Base-by-base conservation (phyloP, 2,329 filamentous ascomycete species). In the Penicillium digitatum region DNA sequence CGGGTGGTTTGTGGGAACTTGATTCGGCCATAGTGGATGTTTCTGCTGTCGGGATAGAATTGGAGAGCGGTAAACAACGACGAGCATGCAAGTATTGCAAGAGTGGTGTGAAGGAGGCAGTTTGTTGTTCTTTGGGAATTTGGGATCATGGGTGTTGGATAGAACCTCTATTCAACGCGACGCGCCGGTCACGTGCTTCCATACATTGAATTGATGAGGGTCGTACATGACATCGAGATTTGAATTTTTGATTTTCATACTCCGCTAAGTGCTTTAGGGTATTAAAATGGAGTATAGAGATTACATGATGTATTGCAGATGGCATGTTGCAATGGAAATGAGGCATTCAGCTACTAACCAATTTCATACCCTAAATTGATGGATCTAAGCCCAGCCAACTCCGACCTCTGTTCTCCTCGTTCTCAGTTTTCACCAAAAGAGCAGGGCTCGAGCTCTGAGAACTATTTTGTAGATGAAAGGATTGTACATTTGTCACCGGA, bases 111-210 rank as follows among this genome's bases (percentile, higher is more conserved):
- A 9, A 51, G 16, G 43, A 20, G 22, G 16, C 45, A 48, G 39
- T 44, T 48, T 45, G 48, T 35, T 22, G 48, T 55, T 56, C 49
- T 50, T 48, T 40, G 44, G 55, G 56, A 48, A 61, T 55, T 48
- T 56, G 54, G 54, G 54, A 29, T 32, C n/a, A 40, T 37, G 39
- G n/a, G 20, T 34, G 31, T 50, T 52, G 43, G 43, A 43, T 31
- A 22, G 52, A 26, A n/a, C n/a, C 48, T 34, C 22, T 27, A 26
- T 31, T 46, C 49, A 61, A 52, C 58, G 57, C 55, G 58, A 64
- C 62, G 60, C 59, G 62, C 52, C 31, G 24, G 43, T 64, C 64
- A 67, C 66, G 63, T 67, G 66, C 22, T 47, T 50, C n/a, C 48
- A 72, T 55, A 58, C 45, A 55, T 55, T 26, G 59, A 32, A 48